phyloP scores from a whole-genome alignment of 140 eudicot species.

The Ambrosia hybrid region DNA sequence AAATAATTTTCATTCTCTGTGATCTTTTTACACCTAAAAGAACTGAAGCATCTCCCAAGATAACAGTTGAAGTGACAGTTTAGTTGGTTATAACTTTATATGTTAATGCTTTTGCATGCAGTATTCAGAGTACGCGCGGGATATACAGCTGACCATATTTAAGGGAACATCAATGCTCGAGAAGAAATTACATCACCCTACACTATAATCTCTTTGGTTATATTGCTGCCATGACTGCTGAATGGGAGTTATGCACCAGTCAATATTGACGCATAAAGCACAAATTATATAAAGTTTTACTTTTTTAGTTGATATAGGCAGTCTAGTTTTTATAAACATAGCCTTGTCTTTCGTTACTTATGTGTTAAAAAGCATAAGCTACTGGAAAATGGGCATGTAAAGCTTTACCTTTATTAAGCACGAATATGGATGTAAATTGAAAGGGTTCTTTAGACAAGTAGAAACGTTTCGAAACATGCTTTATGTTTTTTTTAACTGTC shows the following conservation, averaged over 20 bases:
- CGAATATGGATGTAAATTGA: neutral
- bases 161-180: constrained; percentile 90
- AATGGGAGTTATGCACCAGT: neutral
- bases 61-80: neutral
- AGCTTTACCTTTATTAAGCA: neutral
- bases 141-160: constrained; percentile 70
- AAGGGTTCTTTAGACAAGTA: neutral
- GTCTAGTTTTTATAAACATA: constrained; percentile 9
- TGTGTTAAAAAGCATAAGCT: too few relatives aligned
- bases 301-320: constrained; percentile 23
- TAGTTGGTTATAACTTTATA: too few relatives aligned
- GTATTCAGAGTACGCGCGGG: constrained; percentile 62
- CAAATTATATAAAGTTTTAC: constrained; percentile 15
- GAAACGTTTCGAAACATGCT: neutral
- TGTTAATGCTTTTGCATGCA: constrained; percentile 22
- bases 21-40: neutral
- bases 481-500: too few relatives aligned
- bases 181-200: constrained; percentile 50
- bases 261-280: neutral
- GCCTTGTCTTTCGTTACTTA: neutral
- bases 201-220: constrained; percentile 18
- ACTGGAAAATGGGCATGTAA: neutral
- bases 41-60: neutral
- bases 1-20: neutral
- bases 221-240: constrained; percentile 12